A percentile compares a stretch with the other conserved stretches of the same genome.
Evolutionary conservation across 306 rosid genomes (phyloP).

Genomic region (Castanopsis chinensis): DNA sequence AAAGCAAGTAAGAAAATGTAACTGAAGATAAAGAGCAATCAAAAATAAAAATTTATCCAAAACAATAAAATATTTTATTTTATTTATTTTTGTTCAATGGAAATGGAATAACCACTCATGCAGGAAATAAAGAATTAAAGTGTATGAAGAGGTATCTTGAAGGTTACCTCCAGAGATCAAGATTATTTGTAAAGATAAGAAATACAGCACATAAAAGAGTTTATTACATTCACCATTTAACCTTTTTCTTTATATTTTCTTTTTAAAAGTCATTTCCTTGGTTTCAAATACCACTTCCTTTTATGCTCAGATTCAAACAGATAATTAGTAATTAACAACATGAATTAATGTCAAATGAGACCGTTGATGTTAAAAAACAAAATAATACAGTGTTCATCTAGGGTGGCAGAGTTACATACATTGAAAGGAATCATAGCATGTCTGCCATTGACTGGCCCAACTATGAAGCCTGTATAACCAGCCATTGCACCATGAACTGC

Average conservation of each 20-base stretch:
- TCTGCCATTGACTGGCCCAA: conserved; percentile 83
- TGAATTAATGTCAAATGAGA: conserved; percentile 13
- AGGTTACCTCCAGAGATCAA: background rate
- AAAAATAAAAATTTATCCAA: too few relatives aligned
- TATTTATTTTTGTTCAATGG: background rate
- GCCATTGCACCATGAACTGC: conserved; percentile 97
- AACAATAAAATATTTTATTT: background rate
- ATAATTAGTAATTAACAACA: background rate
- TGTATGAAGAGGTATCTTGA: background rate
- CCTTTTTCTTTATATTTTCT: background rate
- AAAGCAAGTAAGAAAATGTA: too few relatives aligned
- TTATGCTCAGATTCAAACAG: background rate
- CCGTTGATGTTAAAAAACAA: conserved; percentile 9
- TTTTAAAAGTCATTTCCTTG: background rate
- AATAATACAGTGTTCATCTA: conserved; percentile 5
- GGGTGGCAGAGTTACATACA: conserved; percentile 34
- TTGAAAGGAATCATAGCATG: conserved; percentile 82
- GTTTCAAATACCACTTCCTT: background rate
- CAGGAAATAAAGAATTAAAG: background rate
- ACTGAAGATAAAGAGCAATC: too few relatives aligned
- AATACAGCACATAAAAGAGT: background rate
- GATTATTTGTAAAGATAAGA: background rate
- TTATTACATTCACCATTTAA: background rate
- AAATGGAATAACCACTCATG: background rate
- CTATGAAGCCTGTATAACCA: conserved; percentile 77